Evolutionary conservation across 129 eudicot genomes (phyloP), one percentile per base, ranked within the genome.

Genomic region (Flaveria ramosissima): DNA sequence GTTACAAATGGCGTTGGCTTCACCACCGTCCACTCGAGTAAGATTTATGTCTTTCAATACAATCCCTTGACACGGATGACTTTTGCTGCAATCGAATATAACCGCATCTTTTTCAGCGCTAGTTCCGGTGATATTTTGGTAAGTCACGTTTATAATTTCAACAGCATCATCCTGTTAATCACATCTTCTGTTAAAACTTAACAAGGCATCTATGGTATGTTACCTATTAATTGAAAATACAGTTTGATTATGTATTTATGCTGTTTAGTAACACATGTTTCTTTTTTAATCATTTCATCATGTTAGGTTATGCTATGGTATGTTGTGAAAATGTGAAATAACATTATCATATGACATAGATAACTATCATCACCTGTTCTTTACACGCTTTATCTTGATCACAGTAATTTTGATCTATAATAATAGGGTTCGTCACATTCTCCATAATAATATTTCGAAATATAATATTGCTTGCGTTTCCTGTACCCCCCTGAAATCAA

Each of bases 401-500:
- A 51, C 97, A 94, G n/a, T 94, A 91, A 47, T 75, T 61, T 73
- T 94, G 99, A 66, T 91, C 94, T 52, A 94, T 87, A 65, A 94
- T 89, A 68, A 94, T 91, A 23, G 99, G 96, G 73, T 89, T 86
- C 4, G 41, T 2, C 36, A 94, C 99, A 73, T 94, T 80, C 10
- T 72, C 52, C 96, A 94, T 81, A 68, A 69, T 71, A 24, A 94
- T 73, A 46, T 94, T 91, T 76, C 68, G 83, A 68, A 94, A 94
- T 23, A 27, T 86, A 61, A 94, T 94, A 57, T 86, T 75, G 83
- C 88, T 89, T 79, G 97, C 97, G 43, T 80, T 79, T 74, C 97
- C 99, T 23, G 94, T 87, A 53, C 99, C 99, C 30, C 99, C 99
- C 97, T 94, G 78, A 32, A 63, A 46, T 64, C n/a, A 32, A 50